phyloP scores from a whole-genome alignment of 805 yeast species.

The Cyberlindnera bimundalis region DNA sequence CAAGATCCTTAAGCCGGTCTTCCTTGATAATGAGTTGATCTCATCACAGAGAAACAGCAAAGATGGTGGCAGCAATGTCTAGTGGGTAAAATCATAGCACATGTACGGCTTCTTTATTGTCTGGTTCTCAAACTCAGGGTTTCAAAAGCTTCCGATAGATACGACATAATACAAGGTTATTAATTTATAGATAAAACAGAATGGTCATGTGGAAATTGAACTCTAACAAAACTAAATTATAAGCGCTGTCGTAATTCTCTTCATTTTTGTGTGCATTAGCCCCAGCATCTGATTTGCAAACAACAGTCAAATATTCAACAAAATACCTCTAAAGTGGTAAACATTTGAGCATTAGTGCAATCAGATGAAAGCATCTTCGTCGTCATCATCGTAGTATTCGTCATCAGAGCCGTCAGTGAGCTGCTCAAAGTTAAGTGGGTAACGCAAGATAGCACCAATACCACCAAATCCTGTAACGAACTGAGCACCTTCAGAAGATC shows the following conservation, averaged over 20 bases:
- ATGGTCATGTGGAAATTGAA: neutral
- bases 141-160: too few relatives aligned
- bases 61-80: slow-evolving; percentile 10
- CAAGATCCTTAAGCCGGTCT: slow-evolving; percentile 86
- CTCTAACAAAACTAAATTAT: neutral
- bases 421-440: slow-evolving; percentile 96
- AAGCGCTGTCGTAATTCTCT: neutral
- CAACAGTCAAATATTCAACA: too few relatives aligned
- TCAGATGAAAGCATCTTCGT: slow-evolving; percentile 27
- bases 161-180: too few relatives aligned
- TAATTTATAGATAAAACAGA: too few relatives aligned
- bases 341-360: neutral
- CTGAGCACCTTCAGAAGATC: slow-evolving; percentile 98
- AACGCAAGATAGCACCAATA: slow-evolving; percentile 93
- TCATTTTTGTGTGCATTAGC: neutral
- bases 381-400: slow-evolving; percentile 68
- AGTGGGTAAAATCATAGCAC: neutral
- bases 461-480: slow-evolving; percentile 99
- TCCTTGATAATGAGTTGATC: slow-evolving; percentile 52
- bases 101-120: too few relatives aligned
- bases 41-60: slow-evolving; percentile 15
- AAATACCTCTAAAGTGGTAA: neutral
- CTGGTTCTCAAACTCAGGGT: too few relatives aligned
- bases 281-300: too few relatives aligned
- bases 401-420: slow-evolving; percentile 90